Base-by-base conservation (phyloP, 148 eudicot genomes). In the Rheum nobile region DNA sequence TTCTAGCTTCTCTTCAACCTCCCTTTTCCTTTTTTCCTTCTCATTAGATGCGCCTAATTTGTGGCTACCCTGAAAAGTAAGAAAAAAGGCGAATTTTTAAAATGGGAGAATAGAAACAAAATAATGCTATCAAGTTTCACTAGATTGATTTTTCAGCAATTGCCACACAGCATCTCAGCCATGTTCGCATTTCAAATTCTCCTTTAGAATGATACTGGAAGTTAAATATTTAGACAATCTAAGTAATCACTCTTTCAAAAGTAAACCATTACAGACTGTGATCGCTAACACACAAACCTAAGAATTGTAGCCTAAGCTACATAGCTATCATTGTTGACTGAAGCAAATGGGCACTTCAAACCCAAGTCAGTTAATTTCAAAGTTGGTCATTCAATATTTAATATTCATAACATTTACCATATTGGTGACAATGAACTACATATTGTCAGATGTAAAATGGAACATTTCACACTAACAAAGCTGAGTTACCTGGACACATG, bases 1-100 rank as follows among this genome's bases (percentile, higher is more conserved):
- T 74, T 84, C 83, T 82, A 96, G 71, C 78, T 84, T 90, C 75
- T 90, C 97, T 82, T 88, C 90, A 24, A 96, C 84, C 82, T 90
- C 97, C 72, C 77, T 86, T 80, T 76, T 88, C 72, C 89, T 88
- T 76, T 81, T 86, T 78, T 85, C 94, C 74, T 81, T 86, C 68
- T 81, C 92, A 78, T 80, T 84, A 42, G 34, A 29, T 31, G 50
- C 74, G 67, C 82, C 80, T 54, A 37, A 73, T 73, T 74, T 76
- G 54, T 82, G 73, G 76, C 35, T 80, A 12, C 68, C 85, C 97
- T 93, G 81, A 54, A 12, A 38, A 71, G 54, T 77, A 19, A 71
- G 37, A 80, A 71, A 79, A 71, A 69, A 29, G 35, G 72, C 63
- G 44, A 75, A 6, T n/a, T 61, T 61, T 59, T 77, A 72, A 21